These are phyloP conservation scores for Aschersonia sp. DNA, from an alignment of 2,329 filamentous ascomycete genomes.

Conservation along the genomic window DNA sequence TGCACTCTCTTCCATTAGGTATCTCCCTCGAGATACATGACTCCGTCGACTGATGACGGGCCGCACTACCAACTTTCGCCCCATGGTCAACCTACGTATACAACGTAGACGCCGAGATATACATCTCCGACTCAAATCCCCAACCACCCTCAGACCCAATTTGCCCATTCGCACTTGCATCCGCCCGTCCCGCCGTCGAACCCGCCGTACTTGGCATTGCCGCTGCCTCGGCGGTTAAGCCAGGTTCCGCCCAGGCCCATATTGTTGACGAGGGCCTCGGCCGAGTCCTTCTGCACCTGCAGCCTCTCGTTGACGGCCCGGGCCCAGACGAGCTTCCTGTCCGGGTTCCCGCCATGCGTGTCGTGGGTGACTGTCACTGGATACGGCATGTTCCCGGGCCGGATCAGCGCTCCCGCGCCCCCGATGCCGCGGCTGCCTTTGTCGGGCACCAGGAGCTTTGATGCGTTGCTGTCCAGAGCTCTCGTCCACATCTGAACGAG, in stretches of 20 bases:
- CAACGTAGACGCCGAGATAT: too few relatives aligned
- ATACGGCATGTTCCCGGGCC: constrained; percentile 48
- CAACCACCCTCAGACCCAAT: constrained; percentile 20
- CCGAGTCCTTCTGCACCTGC: constrained; percentile 26
- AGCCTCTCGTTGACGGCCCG: constrained; percentile 33
- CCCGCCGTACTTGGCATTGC: constrained; percentile 36
- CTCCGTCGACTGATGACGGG: too few relatives aligned
- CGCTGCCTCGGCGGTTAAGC: constrained; percentile 34
- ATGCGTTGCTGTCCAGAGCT: constrained; percentile 28
- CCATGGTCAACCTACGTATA: not conserved
- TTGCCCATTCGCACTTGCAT: constrained; percentile 47
- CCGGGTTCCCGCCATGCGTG: constrained; percentile 43
- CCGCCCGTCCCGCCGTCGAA: constrained; percentile 50
- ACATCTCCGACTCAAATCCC: too few relatives aligned
- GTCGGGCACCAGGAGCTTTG: constrained; percentile 16
- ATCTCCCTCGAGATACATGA: too few relatives aligned
- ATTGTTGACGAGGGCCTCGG: constrained; percentile 31
- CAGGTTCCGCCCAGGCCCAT: constrained; percentile 34
- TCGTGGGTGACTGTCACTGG: constrained; percentile 47
- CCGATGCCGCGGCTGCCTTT: constrained; percentile 14
- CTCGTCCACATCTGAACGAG: constrained; percentile 54
- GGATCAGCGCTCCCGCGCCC: constrained; percentile 16
- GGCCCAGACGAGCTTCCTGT: constrained; percentile 38
- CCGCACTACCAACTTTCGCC: too few relatives aligned
- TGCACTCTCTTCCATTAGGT: too few relatives aligned